Base-by-base conservation (phyloP, 805 yeast species). In the Nakazawaea populi region DNA sequence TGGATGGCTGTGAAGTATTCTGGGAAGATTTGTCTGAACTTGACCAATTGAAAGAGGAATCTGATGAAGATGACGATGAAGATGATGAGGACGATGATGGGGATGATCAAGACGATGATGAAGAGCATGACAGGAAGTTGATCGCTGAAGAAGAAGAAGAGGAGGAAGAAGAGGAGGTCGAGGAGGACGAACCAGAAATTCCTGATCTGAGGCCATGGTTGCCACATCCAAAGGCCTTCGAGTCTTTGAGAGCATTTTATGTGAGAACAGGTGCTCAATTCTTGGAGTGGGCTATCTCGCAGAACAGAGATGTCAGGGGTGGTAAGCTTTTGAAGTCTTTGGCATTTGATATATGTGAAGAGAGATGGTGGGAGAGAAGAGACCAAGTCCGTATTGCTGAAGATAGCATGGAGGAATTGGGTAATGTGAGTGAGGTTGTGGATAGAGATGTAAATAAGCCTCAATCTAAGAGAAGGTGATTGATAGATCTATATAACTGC, bases 331-430 rank as follows among this genome's bases (percentile, higher is more conserved):
- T 92, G 66, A 91, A 92, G 70, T 84, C 85, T 50, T 86, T 88
- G 42, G 85, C 97, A 0, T 92, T 92, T 63, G 97, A 90, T 55
- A 69, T 92, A 54, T 86, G 94, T 65, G 96, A 91, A 68, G 92
- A 86, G 57, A 81, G 99, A 71, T 92, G 96, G 94, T 92, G 98
- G 98, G 98, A 92, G 65, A 86, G 98, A 72, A 83, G 97, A 70
- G 98, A 92, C 59, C 92, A 84, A 60, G 84, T 92, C 28, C 83
- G 95, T 64, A 77, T 82, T 40, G 87, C 88, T 47, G 99, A 92
- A 69, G 98, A 92, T 58, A 81, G 83, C 62, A 69, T 88, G 59
- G 97, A 92, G 67, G 96, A 90, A 59, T 62, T 87, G 65, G 96
- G 96, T 46, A 97, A 96, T 53, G 91, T 89, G 54, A 95, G 87